Percentiles rank a stretch among this genome's conserved stretches.
Conservation (phyloP, 1,284 basidiomycete genomes). For the Inonotus obliquus region DNA sequence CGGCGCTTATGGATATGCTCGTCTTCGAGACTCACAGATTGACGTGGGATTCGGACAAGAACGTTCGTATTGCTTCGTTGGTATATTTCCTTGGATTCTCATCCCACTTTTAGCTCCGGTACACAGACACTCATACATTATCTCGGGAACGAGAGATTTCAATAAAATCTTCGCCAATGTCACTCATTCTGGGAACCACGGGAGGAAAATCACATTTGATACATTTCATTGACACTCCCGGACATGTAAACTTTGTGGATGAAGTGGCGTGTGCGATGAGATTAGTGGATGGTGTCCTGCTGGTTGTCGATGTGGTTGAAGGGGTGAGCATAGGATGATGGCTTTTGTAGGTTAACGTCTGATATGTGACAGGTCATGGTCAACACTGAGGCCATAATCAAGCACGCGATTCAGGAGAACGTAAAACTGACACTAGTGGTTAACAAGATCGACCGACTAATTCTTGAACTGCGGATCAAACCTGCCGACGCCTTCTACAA, state of each 20-base stretch:
- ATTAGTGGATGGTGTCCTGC: constrained; percentile 87
- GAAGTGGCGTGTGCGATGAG: constrained; percentile 89
- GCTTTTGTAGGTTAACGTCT: constrained; percentile 9
- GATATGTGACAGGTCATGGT: constrained; percentile 68
- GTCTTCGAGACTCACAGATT: constrained; percentile 96
- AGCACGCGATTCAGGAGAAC: constrained; percentile 83
- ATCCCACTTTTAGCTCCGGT: constrained; percentile 56
- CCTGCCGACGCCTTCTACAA: constrained; percentile 98
- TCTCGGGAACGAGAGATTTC: constrained; percentile 89
- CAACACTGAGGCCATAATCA: constrained; percentile 81
- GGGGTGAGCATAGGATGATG: constrained; percentile 52
- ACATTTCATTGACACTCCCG: constrained; percentile 96
- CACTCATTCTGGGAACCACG: constrained; percentile 84
- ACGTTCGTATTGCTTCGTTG: constrained; percentile 29
- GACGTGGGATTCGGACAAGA: constrained; percentile 90
- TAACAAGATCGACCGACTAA: constrained; percentile 97
- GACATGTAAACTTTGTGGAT: constrained; percentile 97
- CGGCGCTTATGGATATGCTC: constrained; percentile 94
- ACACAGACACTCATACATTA: constrained; percentile 93
- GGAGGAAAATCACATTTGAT: constrained; percentile 90
- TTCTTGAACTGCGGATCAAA: constrained; percentile 93
- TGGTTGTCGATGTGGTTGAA: constrained; percentile 96
- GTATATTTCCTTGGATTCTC: background rate
- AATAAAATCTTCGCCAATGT: constrained; percentile 96
- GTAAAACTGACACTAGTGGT: constrained; percentile 92